These are phyloP conservation scores for Euphorbia tirucalli DNA, from an alignment of 345 rosid species.

Conservation along the genomic window DNA sequence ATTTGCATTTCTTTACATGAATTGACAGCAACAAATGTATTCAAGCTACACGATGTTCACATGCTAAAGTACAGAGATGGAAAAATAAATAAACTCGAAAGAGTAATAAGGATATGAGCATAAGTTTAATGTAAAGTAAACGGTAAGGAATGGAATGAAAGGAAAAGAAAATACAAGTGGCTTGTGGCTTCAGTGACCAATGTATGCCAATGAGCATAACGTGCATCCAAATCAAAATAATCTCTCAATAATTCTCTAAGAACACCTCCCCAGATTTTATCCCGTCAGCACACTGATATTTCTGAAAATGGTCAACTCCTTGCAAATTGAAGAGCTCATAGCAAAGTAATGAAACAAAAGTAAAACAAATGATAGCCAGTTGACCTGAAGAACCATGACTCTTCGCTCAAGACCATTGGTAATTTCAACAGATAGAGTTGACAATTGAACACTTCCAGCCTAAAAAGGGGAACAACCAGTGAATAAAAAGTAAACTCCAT, in stretches of 20 bases:
- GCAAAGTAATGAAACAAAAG: slow-evolving; percentile 14
- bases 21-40: slow-evolving; percentile 4
- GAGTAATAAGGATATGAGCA: not conserved
- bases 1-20: slow-evolving; percentile 8
- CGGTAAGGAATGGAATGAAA: not conserved
- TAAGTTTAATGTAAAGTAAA: not conserved
- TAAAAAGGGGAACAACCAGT: slow-evolving; percentile 22
- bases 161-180: not conserved
- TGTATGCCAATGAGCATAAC: too few species aligned
- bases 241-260: slow-evolving; percentile 80
- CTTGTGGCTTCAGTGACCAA: not conserved
- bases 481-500: not conserved
- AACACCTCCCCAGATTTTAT: slow-evolving; percentile 94
- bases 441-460: slow-evolving; percentile 95
- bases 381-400: slow-evolving; percentile 94
- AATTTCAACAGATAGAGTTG: slow-evolving; percentile 92
- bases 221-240: slow-evolving; percentile 2
- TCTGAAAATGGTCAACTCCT: slow-evolving; percentile 99
- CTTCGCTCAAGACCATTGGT: slow-evolving; percentile 98
- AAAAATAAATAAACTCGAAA: not conserved
- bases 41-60: slow-evolving; percentile 1
- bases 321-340: slow-evolving; percentile 26
- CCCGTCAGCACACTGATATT: slow-evolving; percentile 84
- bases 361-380: slow-evolving; percentile 9
- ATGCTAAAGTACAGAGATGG: too few species aligned